These are phyloP conservation scores for Ascoidea asiatica DNA, from an alignment of 805 yeast genomes.

Conservation along the genomic window DNA sequence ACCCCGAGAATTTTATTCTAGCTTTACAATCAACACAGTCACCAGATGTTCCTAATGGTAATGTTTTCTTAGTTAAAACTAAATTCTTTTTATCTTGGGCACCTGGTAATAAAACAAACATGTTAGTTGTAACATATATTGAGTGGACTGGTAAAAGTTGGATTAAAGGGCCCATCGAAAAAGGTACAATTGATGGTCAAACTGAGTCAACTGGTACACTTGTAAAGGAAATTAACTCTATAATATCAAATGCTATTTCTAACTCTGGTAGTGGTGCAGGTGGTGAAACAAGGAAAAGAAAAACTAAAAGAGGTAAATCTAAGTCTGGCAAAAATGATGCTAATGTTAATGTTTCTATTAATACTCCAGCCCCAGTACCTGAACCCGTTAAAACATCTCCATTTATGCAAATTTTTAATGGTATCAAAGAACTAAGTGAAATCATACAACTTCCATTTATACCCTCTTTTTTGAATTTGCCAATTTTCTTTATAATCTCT, in stretches of 20 bases:
- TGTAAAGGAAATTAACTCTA: slow-evolving; percentile 28
- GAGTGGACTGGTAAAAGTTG: slow-evolving; percentile 70
- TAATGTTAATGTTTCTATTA: neutral
- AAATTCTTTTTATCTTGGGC: slow-evolving; percentile 51
- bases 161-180: slow-evolving; percentile 67
- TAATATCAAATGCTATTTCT: slow-evolving; percentile 1
- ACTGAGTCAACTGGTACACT: slow-evolving; percentile 38
- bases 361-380: neutral
- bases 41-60: slow-evolving; percentile 79
- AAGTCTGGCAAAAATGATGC: neutral
- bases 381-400: neutral
- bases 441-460: neutral
- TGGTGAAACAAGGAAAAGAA: neutral
- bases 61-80: slow-evolving; percentile 49
- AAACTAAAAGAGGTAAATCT: neutral
- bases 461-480: neutral
- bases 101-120: slow-evolving; percentile 34
- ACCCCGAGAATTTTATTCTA: slow-evolving; percentile 31
- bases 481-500: neutral
- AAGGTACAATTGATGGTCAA: slow-evolving; percentile 62
- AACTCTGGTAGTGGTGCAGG: neutral
- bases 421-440: neutral
- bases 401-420: neutral
- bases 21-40: slow-evolving; percentile 49
- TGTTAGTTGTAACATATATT: slow-evolving; percentile 39